These are phyloP conservation scores for Leucocoprinus sp. DNA, from an alignment of 768 basidiomycete genomes.

Conservation along the genomic window DNA sequence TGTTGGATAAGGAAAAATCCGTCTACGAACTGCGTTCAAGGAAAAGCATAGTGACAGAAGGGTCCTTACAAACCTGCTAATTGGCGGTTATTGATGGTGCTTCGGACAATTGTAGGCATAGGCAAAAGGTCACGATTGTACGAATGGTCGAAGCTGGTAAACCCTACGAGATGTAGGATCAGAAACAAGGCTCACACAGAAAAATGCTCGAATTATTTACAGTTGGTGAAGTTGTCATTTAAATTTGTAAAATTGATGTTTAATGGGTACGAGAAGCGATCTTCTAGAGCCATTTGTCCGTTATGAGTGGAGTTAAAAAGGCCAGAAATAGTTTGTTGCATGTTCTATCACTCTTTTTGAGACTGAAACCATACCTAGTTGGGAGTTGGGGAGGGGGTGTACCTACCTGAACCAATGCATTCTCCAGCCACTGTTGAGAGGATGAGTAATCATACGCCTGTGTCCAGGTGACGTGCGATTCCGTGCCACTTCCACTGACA, in stretches of 20 bases:
- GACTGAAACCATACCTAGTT: background rate
- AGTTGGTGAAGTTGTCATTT: slow-evolving; percentile 25
- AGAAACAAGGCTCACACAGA: background rate
- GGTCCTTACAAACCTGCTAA: slow-evolving; percentile 36
- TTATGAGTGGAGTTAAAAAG: slow-evolving; percentile 32
- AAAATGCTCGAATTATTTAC: slow-evolving; percentile 18
- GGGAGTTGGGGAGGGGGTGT: no score
- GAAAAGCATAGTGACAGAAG: background rate
- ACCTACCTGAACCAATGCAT: slow-evolving; percentile 32
- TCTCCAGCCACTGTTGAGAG: slow-evolving; percentile 49
- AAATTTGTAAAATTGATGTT: slow-evolving; percentile 35
- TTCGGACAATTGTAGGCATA: slow-evolving; percentile 48
- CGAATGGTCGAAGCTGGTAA: slow-evolving; percentile 50
- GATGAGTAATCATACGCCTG: slow-evolving; percentile 58
- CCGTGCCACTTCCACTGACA: slow-evolving; percentile 49
- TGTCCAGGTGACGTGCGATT: slow-evolving; percentile 47
- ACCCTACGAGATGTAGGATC: slow-evolving; percentile 32
- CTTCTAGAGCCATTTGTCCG: slow-evolving; percentile 28
- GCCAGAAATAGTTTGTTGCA: slow-evolving; percentile 34
- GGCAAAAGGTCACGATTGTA: slow-evolving; percentile 54
- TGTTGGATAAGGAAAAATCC: slow-evolving; percentile 40
- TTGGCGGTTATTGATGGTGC: slow-evolving; percentile 53
- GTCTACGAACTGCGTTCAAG: slow-evolving; percentile 21
- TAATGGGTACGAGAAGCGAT: slow-evolving; percentile 38
- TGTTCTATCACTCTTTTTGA: slow-evolving; percentile 22